A percentile compares a stretch with the other conserved stretches of the same genome.
Evolutionary conservation across 1,284 basidiomycete species (phyloP).

Genomic region (Testicularia cyperi): DNA sequence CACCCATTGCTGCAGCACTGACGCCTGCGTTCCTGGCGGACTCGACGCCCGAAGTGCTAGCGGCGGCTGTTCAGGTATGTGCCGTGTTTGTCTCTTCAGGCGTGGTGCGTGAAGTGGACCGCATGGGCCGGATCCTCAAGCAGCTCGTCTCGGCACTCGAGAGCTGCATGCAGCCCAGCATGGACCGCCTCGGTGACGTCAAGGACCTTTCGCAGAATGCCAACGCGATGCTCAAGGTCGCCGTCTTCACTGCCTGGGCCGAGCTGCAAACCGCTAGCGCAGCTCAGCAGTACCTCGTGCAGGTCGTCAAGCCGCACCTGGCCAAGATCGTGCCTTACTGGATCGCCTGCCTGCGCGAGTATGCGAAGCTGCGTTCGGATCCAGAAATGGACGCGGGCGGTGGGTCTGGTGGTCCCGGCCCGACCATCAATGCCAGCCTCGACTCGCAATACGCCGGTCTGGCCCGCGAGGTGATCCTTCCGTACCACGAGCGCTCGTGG

Average conservation of each 20-base stretch:
- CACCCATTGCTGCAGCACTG: conserved; percentile 95
- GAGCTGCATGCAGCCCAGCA: conserved; percentile 70
- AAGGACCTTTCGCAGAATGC: conserved; percentile 87
- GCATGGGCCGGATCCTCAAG: conserved; percentile 93
- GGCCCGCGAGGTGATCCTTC: conserved; percentile 83
- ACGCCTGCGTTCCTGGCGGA: conserved; percentile 94
- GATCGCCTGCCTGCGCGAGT: conserved; percentile 86
- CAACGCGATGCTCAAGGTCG: conserved; percentile 89
- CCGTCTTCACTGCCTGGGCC: conserved; percentile 93
- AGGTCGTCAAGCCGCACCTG: conserved; percentile 81
- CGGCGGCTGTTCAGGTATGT: conserved; percentile 87
- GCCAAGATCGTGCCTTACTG: conserved; percentile 77
- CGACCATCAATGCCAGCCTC: conserved; percentile 61
- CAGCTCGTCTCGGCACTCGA: conserved; percentile 77
- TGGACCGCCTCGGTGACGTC: conserved; percentile 82
- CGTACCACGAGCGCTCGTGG: conserved; percentile 71
- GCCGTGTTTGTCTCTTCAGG: conserved; percentile 94
- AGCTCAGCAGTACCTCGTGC: conserved; percentile 74
- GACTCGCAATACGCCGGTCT: conserved; percentile 83
- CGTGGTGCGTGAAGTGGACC: conserved; percentile 82
- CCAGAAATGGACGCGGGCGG: conserved; percentile 66
- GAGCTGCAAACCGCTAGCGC: conserved; percentile 80
- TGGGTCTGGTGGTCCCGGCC: conserved; percentile 63
- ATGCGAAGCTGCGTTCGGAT: conserved; percentile 79
- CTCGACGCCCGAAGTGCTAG: conserved; percentile 90